phyloP scores from a whole-genome alignment of 768 basidiomycete species.

The Mycena venus region DNA sequence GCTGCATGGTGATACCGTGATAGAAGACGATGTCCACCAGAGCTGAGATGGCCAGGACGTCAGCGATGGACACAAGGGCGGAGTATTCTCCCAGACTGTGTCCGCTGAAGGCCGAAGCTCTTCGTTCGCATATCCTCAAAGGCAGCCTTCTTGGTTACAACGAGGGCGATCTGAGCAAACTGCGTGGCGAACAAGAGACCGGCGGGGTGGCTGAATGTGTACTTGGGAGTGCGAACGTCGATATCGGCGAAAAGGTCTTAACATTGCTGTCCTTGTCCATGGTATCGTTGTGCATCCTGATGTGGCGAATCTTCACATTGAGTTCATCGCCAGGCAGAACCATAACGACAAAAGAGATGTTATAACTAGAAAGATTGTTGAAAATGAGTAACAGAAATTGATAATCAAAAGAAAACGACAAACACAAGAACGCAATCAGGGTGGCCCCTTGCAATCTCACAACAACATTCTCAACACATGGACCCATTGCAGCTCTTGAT shows the following conservation, averaged over 20 bases:
- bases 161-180: conserved; percentile 98
- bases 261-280: conserved; percentile 97
- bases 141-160: conserved; percentile 97
- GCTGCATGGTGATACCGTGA: conserved; percentile 99
- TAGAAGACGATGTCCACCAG: conserved; percentile 99
- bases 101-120: conserved; percentile 96
- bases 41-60: conserved; percentile 95
- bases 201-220: conserved; percentile 96
- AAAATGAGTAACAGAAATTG: conserved; percentile 6
- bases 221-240: conserved; percentile 92
- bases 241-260: conserved; percentile 98
- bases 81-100: conserved; percentile 99
- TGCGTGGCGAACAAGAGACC: conserved; percentile 98
- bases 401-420: conserved; percentile 48
- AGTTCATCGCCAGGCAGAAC: conserved; percentile 92
- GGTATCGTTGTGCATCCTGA: conserved; percentile 93
- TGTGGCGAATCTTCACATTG: conserved; percentile 88
- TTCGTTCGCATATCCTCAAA: conserved; percentile 99
- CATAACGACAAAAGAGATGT: conserved; percentile 98
- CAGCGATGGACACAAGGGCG: conserved; percentile 96
- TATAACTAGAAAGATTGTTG: conserved; percentile 67
- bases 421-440: conserved; percentile 92
- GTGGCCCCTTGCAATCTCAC: conserved; percentile 93
- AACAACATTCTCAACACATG: conserved; percentile 92
- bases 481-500: conserved; percentile 94